Percentiles rank a stretch among this genome's conserved stretches.
These are phyloP conservation scores for Sutorius australiensis DNA, from an alignment of 768 basidiomycete genomes.

Conservation along the genomic window DNA sequence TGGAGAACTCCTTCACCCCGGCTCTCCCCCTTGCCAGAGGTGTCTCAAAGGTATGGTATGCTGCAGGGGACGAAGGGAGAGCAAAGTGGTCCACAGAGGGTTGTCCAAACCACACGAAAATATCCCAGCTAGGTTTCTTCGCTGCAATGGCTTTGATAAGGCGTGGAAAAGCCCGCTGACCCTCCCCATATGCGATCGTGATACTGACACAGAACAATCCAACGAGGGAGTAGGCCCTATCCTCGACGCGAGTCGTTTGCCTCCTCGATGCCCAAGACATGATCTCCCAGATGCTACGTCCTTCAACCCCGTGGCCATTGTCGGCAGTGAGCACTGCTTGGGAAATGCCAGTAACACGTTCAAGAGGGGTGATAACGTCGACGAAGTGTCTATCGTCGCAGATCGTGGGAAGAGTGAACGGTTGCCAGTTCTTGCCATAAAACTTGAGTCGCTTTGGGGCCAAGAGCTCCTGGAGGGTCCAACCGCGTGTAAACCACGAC, in stretches of 20 bases:
- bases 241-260: slow-evolving; percentile 21
- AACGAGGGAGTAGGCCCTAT: slow-evolving; percentile 20
- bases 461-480: slow-evolving; percentile 13
- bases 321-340: not conserved
- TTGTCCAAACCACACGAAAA: slow-evolving; percentile 15
- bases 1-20: slow-evolving; percentile 3
- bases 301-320: not conserved
- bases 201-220: slow-evolving; percentile 17
- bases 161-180: slow-evolving; percentile 16
- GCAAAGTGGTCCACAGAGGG: slow-evolving; percentile 9
- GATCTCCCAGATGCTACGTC: slow-evolving; percentile 5
- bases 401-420: not conserved
- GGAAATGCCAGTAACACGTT: slow-evolving; percentile 1
- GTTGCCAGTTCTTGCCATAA: slow-evolving; percentile 13
- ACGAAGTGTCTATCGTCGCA: not conserved
- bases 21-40: not conserved
- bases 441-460: slow-evolving; percentile 20
- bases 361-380: not conserved
- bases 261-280: slow-evolving; percentile 23
- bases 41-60: slow-evolving; percentile 6
- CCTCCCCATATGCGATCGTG: slow-evolving; percentile 23
- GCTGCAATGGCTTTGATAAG: slow-evolving; percentile 9
- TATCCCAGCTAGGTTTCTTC: slow-evolving; percentile 2
- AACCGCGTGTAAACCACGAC: slow-evolving; percentile 14
- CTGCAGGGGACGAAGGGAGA: slow-evolving; percentile 9